Percentiles rank a stretch among this genome's conserved stretches.
Conservation (phyloP, 345 rosid genomes). For the Dipteronia sinensis region DNA sequence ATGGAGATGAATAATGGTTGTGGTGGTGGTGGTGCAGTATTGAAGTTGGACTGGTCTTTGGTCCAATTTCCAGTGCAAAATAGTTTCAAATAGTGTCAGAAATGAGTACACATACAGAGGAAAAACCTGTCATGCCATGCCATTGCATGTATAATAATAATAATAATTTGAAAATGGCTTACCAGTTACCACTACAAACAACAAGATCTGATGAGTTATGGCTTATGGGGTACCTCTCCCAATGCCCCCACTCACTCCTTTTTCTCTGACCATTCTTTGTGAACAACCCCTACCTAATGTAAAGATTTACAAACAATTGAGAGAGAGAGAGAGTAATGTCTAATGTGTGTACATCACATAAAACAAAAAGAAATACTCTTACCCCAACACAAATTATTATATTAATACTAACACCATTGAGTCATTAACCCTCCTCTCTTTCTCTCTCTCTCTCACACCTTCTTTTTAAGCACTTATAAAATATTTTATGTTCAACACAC, state of each 20-base stretch:
- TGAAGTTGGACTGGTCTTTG: slow-evolving; percentile 65
- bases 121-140: neutral
- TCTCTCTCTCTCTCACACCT: slow-evolving; percentile 25
- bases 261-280: slow-evolving; percentile 39
- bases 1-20: neutral
- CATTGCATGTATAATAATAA: neutral
- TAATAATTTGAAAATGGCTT: neutral
- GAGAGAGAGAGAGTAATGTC: neutral
- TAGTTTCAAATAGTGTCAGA: slow-evolving; percentile 41
- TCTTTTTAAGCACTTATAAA: slow-evolving; percentile 50
- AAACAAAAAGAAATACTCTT: slow-evolving; percentile 55
- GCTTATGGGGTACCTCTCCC: slow-evolving; percentile 40
- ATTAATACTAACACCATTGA: neutral
- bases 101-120: slow-evolving; percentile 20
- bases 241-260: slow-evolving; percentile 33
- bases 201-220: slow-evolving; percentile 18
- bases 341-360: slow-evolving; percentile 29
- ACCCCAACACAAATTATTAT: slow-evolving; percentile 32
- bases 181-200: neutral
- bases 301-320: too few species aligned
- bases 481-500: slow-evolving; percentile 35
- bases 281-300: too few species aligned
- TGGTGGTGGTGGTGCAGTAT: neutral
- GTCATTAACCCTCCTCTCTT: slow-evolving; percentile 29
- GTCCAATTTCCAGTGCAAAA: slow-evolving; percentile 74